A percentile compares a stretch with the other conserved stretches of the same genome.
Conservation (phyloP, 768 basidiomycete species). For the Leccinum broughii region DNA sequence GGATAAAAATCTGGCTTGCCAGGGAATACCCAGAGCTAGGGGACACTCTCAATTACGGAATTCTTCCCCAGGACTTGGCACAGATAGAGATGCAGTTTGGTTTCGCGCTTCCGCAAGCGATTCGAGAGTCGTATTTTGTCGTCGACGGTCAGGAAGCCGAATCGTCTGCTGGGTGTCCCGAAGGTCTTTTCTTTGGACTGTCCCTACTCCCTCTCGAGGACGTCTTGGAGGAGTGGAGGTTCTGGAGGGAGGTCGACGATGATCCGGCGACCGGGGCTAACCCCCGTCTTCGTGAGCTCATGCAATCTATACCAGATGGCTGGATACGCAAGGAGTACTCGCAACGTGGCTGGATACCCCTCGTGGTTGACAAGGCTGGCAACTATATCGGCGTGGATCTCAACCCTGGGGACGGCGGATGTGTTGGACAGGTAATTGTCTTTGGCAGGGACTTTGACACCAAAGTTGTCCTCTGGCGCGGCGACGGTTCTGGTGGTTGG, state of each 20-base stretch:
- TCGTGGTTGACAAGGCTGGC: slow-evolving; percentile 89
- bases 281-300: slow-evolving; percentile 62
- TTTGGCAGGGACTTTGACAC: slow-evolving; percentile 99
- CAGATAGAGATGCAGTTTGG: slow-evolving; percentile 85
- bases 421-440: slow-evolving; percentile 90
- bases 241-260: slow-evolving; percentile 92
- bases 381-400: slow-evolving; percentile 98
- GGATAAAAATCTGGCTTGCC: slow-evolving; percentile 78
- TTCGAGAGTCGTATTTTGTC: slow-evolving; percentile 87
- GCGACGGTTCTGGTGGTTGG: slow-evolving; percentile 92
- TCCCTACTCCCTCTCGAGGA: slow-evolving; percentile 91
- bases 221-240: slow-evolving; percentile 92
- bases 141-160: slow-evolving; percentile 95
- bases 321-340: slow-evolving; percentile 93
- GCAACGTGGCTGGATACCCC: slow-evolving; percentile 94
- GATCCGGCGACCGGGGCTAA: slow-evolving; percentile 88
- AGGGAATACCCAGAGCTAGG: slow-evolving; percentile 92
- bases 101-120: slow-evolving; percentile 74
- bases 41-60: slow-evolving; percentile 93
- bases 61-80: slow-evolving; percentile 75
- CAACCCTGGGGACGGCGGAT: slow-evolving; percentile 76
- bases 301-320: slow-evolving; percentile 86
- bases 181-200: slow-evolving; percentile 95
- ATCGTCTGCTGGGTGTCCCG: slow-evolving; percentile 81
- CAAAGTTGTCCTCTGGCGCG: slow-evolving; percentile 92